Evolutionary conservation across 352 stramenopile genomes (phyloP).

Genomic region (Phytophthora cryptogea): DNA sequence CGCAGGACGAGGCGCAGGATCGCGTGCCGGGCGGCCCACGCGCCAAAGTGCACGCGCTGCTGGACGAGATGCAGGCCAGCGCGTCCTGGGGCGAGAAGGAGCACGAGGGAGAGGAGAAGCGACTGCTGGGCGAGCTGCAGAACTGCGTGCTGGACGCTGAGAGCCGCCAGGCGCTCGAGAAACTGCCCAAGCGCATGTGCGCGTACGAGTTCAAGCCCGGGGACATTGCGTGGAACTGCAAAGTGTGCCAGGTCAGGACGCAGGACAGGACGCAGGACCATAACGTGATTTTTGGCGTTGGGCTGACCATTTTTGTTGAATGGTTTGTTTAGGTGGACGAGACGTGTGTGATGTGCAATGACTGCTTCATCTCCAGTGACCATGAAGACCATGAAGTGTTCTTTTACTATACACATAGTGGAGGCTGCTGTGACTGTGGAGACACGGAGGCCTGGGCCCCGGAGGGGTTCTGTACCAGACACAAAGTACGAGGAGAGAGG

Average conservation of each 20-base stretch:
- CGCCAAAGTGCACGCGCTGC: conserved; percentile 44
- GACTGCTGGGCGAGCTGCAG: conserved; percentile 56
- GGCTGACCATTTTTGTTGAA: conserved; percentile 22
- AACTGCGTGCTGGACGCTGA: conserved; percentile 62
- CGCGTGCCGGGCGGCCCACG: conserved; percentile 7
- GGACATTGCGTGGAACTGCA: conserved; percentile 98
- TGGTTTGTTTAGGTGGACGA: conserved; percentile 88
- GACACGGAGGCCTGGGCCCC: conserved; percentile 96
- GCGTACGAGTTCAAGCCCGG: conserved; percentile 94
- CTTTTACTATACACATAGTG: conserved; percentile 95
- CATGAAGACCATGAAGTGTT: conserved; percentile 95
- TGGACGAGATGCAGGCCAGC: conserved; percentile 59
- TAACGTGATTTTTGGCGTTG: not conserved
- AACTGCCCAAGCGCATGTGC: conserved; percentile 88
- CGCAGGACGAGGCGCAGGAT: conserved; percentile 17
- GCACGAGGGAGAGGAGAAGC: conserved; percentile 50
- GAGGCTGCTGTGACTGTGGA: conserved; percentile 98
- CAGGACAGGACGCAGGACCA: conserved; percentile 7
- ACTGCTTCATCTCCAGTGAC: conserved; percentile 95
- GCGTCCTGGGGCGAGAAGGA: conserved; percentile 61
- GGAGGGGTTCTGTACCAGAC: conserved; percentile 93
- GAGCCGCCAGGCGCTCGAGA: conserved; percentile 48
- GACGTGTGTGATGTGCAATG: conserved; percentile 97
- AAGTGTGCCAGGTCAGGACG: conserved; percentile 72
- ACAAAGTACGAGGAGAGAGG: conserved; percentile 63